Evolutionary conservation across 305 asterid species (phyloP).

Genomic region (Fraxinus baroniana): DNA sequence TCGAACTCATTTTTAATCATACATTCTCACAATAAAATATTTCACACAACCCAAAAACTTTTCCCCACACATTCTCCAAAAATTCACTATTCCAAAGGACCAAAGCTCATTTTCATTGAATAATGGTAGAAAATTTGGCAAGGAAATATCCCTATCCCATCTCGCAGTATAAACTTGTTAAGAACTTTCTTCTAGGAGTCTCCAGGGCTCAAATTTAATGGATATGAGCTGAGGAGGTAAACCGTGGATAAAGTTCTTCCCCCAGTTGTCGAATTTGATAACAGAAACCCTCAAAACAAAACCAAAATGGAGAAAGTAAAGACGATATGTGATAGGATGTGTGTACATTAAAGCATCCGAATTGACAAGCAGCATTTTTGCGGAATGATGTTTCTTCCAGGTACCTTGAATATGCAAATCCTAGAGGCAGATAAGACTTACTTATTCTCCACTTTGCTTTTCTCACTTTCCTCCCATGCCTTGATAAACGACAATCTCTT

Average conservation of each 20-base stretch:
- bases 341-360: background rate
- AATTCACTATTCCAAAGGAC: background rate
- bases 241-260: background rate
- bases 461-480: constrained; percentile 95
- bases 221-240: background rate
- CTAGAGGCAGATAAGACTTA: constrained; percentile 30
- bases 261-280: background rate
- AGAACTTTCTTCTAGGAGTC: background rate
- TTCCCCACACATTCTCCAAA: background rate
- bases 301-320: background rate
- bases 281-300: background rate
- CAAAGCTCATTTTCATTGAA: background rate
- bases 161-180: background rate
- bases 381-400: background rate
- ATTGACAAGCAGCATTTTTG: background rate
- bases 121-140: background rate
- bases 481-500: constrained; percentile 65
- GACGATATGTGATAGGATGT: background rate
- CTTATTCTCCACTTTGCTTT: constrained; percentile 82
- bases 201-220: background rate
- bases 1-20: background rate
- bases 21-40: background rate
- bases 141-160: background rate
- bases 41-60: background rate
- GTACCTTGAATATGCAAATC: background rate